Base-by-base conservation (phyloP, 371 early-diverging fungal genomes). In the Circinella minor region DNA sequence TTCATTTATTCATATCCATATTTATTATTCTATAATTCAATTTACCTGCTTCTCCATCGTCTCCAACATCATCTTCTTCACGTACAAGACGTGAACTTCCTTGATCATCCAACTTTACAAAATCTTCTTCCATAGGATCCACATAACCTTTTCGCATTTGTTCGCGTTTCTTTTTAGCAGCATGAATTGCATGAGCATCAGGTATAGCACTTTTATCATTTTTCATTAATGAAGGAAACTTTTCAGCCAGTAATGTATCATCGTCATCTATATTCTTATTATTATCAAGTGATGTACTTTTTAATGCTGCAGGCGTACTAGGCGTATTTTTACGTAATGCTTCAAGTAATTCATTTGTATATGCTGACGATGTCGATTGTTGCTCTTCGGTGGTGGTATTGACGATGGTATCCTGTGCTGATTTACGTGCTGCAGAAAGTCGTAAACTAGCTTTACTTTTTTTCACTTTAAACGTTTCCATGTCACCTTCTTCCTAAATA, bases 121-220 rank as follows among this genome's bases (percentile, higher is more conserved):
- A 85, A 14, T 80, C 77, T 9, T 81, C 85, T n/a, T 73, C 64
- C 10, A 76, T 80, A 15, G 48, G 65, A 4, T 48, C 64, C 38
- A 46, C 72, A 15, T 78, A 59, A 36, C 79, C 79, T 61, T 81
- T 79, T 27, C 87, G 74, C 66, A 77, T 38, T 48, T 80, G 80
- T 49, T 87, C 85, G n/a, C 87, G 71, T 57, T 82, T 80, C 72
- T 81, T 87, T 63, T 85, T 87, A 9, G 87, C 87, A 4, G 84
- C 85, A 46, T 80, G 75, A 64, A 87, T 87, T 4, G 83, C 81
- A 62, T 73, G 69, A 1, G 84, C 79, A 57, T 80, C 79, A 9
- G 87, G 85, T 55, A 87, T 87, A 6, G 68, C 73, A 10, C 70
- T 67, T 14, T 74, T 39, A 2, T 60, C 66, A 14, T 77, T 71